phyloP scores from a whole-genome alignment of 768 basidiomycete species.

The Podaxis sp. region DNA sequence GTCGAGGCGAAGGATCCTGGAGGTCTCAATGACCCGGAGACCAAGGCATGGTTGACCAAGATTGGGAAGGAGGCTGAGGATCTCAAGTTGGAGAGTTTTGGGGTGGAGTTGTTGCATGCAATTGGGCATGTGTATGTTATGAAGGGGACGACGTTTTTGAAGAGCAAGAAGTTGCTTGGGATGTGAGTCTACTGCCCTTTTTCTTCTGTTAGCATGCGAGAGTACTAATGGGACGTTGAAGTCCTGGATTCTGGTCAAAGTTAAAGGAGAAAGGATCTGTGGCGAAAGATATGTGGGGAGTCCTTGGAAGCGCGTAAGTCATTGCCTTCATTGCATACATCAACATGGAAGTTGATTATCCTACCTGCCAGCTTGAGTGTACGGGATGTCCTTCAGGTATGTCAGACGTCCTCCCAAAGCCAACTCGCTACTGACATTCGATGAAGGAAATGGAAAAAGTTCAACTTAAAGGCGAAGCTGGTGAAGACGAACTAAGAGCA shows the following conservation, averaged over 20 bases:
- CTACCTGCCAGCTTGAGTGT: slow-evolving; percentile 57
- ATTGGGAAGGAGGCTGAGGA: slow-evolving; percentile 89
- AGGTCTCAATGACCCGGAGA: slow-evolving; percentile 80
- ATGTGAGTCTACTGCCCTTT: slow-evolving; percentile 51
- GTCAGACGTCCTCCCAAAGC: slow-evolving; percentile 14
- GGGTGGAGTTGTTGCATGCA: slow-evolving; percentile 91
- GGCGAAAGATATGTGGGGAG: slow-evolving; percentile 96
- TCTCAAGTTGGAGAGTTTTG: slow-evolving; percentile 95
- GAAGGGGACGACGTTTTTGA: slow-evolving; percentile 90
- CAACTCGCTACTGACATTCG: slow-evolving; percentile 7
- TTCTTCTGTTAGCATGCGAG: slow-evolving; percentile 11
- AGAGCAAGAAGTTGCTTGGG: slow-evolving; percentile 88
- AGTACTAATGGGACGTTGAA: slow-evolving; percentile 24
- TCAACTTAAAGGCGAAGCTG: slow-evolving; percentile 85
- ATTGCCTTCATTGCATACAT: slow-evolving; percentile 8
- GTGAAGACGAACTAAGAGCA: slow-evolving; percentile 81
- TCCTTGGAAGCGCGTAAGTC: slow-evolving; percentile 91
- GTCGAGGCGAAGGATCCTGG: slow-evolving; percentile 88
- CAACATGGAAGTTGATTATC: background rate
- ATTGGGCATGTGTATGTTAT: slow-evolving; percentile 91
- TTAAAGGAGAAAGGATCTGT: slow-evolving; percentile 92
- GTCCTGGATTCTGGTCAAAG: slow-evolving; percentile 89
- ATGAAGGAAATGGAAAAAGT: slow-evolving; percentile 85
- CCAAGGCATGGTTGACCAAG: slow-evolving; percentile 69
- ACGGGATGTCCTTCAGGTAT: slow-evolving; percentile 68